Conservation (phyloP, 1,284 basidiomycete species). For the Tylopilus sp. region DNA sequence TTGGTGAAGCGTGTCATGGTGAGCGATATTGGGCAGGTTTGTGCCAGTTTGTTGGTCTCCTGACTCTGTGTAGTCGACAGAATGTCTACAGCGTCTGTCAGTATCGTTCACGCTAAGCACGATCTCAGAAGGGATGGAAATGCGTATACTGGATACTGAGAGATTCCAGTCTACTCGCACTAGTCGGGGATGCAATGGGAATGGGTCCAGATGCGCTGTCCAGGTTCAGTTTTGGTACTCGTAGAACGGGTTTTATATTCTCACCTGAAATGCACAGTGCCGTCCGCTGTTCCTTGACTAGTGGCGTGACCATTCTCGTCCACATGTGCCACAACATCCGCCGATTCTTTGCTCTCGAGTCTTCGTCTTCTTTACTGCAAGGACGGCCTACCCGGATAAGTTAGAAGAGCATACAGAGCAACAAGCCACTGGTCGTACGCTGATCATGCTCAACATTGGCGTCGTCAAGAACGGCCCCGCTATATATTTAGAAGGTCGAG, state of each 20-base stretch:
- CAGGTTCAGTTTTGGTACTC: background rate
- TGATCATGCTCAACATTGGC: conserved; percentile 1
- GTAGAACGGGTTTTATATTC: background rate
- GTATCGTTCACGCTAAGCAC: background rate
- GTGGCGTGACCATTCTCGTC: background rate
- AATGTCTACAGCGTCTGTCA: conserved; percentile 6
- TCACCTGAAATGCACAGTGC: background rate
- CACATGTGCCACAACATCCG: background rate
- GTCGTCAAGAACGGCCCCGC: conserved; percentile 3
- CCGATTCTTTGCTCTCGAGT: too few species aligned
- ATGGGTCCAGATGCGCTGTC: background rate
- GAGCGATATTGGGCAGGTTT: conserved; percentile 5
- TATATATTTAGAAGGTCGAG: background rate
- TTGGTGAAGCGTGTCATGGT: conserved; percentile 1
- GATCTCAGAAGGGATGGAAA: background rate
- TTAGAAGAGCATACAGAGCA: background rate
- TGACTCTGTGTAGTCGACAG: conserved; percentile 7
- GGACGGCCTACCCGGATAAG: background rate
- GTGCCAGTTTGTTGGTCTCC: background rate
- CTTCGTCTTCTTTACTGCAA: too few species aligned
- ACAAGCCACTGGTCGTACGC: background rate
- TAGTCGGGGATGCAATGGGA: background rate
- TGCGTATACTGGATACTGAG: background rate
- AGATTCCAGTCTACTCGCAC: background rate
- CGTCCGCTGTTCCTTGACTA: background rate